Base-by-base conservation (phyloP, 495 filamentous ascomycete genomes). In the Hypoxylon cercidicola region DNA sequence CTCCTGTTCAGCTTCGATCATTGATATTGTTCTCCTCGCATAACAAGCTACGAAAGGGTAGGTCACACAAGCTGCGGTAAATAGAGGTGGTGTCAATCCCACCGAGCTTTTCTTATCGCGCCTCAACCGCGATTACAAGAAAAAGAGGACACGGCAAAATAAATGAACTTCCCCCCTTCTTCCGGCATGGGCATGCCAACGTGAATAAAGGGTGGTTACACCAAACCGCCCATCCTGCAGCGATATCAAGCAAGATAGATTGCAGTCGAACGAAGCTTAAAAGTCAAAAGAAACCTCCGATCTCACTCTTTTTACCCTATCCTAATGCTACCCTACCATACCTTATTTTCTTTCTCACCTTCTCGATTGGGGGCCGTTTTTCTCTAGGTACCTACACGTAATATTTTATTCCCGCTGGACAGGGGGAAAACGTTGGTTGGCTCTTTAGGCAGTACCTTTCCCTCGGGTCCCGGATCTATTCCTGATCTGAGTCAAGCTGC, bases 271-370 rank as follows among this genome's bases (percentile, higher is more conserved):
- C 30, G 65, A 68, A 68, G 65, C 65, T 68, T 68, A 68, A 68
- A 68, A 68, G 65, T 51, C 65, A 68, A 68, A 68, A 68, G 65
- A 68, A 68, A 68, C 65, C 60, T 63, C 65, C 65, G 65, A 68
- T 68, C 65, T 55, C 23, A 43, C 25, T 18, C n/a, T 32, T 18
- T 25, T 30, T 49, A 28, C 46, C 46, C 25, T 49, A 49, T 41
- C 47, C 55, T 32, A 47, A 47, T 46, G 25, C 61, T 62, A 55
- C 53, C 35, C 54, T 20, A 60, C 46, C 54, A 43, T 58, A 57
- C 41, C 52, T 51, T 60, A 51, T 60, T 55, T 32, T 32, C 9
- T 32, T 34, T 56, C 43, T 13, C 59, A 68, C 65, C 65, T 68
- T 63, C 59, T 64, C 50, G n/a, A 41, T 68, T 40, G 28, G 60